Evolutionary conservation across 2,329 filamentous ascomycete species (phyloP), one percentile per base, ranked within the genome.

Genomic region (Pseudocercospora cruenta): DNA sequence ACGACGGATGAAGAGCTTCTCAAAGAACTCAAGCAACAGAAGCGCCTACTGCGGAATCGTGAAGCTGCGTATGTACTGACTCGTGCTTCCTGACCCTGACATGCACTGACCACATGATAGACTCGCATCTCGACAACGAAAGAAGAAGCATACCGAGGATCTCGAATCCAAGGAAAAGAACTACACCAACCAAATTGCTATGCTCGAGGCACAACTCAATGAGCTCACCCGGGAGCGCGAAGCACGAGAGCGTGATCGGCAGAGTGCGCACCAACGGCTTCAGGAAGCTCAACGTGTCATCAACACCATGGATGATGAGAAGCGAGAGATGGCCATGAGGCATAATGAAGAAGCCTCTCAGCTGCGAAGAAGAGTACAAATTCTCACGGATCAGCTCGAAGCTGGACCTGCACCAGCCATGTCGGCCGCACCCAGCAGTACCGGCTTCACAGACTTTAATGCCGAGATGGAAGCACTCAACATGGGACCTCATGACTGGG

Each of bases 11-110:
- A 98, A 76, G 89, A 95, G 71, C 91, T 96, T 83, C 91, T 97
- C 83, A 98, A 97, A 85, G 94, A 98, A 82, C 86, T 99, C 75
- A 99, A 99, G 87, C 93, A 97, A 79, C 95, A 97, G 81, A 98
- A 98, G 85, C 90, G 95, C 67, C 85, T 99, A 68, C 85, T 99
- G 69, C 88, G 95, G 76, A 99, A 99, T 82, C 89, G 95, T 76
- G 94, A 98, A 83, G 95, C 95, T 81, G 95, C 95, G 93, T 97
- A 89, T 76, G 83, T 82, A 71, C 54, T 28, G 33, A 47, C 49
- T 64, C 53, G n/a, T 72, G 65, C 60, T 1, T 33, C 54, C 22
- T 26, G 9, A 21, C 53, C 4, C 22, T 16, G 43, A 43, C 28
- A 16, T 31, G 31, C 36, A 59, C 72, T 76, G 63, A 77, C 67